Evolutionary conservation across 2,329 filamentous ascomycete genomes (phyloP), one percentile per base, ranked within the genome.

Genomic region (Xylaria sp.): DNA sequence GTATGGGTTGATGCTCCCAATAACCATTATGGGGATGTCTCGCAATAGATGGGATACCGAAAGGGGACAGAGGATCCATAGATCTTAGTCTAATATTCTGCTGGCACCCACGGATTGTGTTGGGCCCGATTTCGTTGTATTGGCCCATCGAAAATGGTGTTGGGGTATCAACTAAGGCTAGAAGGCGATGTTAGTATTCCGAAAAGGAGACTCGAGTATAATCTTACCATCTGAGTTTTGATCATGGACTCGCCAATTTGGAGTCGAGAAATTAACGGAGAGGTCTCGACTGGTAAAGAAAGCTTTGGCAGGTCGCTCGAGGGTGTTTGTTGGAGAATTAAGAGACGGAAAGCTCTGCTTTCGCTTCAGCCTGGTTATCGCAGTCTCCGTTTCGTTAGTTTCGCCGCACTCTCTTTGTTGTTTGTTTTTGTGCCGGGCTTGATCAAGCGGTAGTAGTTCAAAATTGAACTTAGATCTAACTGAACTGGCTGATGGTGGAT

Each of bases 391-490:
- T 58, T 77, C 75, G 9, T 77, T 72, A 0, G 66, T 74, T 23
- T 73, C 68, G 0, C 75, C 75, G 26, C 68, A 75, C 13, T 74
- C 70, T 20, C 77, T 71, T 63, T 76, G 71, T n/a, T 26, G 4
- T 40, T 72, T 77, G n/a, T 77, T 67, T 38, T 70, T 67, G 2
- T 62, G 23, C 49, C 73, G 75, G 4, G 77, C 77, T 13, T 73
- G 61, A 3, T 72, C 63, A 2, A 79, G 73, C 0, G 76, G 70
- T 4, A 79, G 28, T 20, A 79, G 73, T 48, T 73, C 73, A 38
- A 77, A 78, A 1, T 70, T 48, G 36, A 79, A 78, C 56, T 74
- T 75, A 0, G 73, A 75, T 9, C 63, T 51, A 2, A 71, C 31
- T 5, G 73, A 68, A 51, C 63, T 56, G 0, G 13, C n/a, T 28